Evolutionary conservation across 345 rosid genomes (phyloP).

Genomic region (Crucihimalaya himalaica): DNA sequence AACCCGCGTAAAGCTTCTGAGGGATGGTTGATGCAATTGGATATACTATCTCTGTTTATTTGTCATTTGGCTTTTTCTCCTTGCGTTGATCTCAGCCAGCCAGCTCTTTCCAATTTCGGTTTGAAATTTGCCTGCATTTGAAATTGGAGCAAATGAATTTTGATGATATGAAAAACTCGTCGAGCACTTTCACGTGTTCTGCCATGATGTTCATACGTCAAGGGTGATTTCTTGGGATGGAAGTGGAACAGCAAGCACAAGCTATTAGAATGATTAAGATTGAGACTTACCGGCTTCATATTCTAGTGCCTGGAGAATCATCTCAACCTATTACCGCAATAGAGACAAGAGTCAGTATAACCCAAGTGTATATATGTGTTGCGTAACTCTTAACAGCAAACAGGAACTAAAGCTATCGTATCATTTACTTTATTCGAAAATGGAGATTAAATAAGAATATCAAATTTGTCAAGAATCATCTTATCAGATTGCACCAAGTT

Average conservation of each 20-base stretch:
- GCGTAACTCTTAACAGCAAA: not conserved
- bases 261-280: not conserved
- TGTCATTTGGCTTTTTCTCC: slow-evolving; percentile 61
- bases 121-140: slow-evolving; percentile 79
- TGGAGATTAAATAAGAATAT: too few species aligned
- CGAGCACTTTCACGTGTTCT: slow-evolving; percentile 90
- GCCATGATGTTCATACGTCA: slow-evolving; percentile 41
- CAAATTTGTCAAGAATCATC: too few species aligned
- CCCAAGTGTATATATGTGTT: slow-evolving; percentile 8
- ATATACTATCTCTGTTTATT: slow-evolving; percentile 42
- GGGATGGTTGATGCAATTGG: not conserved
- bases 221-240: slow-evolving; percentile 1
- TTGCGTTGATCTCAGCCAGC: slow-evolving; percentile 77
- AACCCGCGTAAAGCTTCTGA: too few species aligned
- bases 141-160: not conserved
- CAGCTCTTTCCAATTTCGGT: slow-evolving; percentile 87
- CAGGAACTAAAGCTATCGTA: not conserved
- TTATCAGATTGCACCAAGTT: too few species aligned
- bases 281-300: slow-evolving; percentile 68
- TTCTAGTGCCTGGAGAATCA: slow-evolving; percentile 95
- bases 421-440: too few species aligned
- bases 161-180: slow-evolving; percentile 77
- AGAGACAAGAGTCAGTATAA: slow-evolving; percentile 15
- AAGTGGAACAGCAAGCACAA: slow-evolving; percentile 4
- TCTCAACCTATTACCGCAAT: slow-evolving; percentile 57